Evolutionary conservation across 1,284 basidiomycete genomes (phyloP).

Genomic region (Puccinia horiana): DNA sequence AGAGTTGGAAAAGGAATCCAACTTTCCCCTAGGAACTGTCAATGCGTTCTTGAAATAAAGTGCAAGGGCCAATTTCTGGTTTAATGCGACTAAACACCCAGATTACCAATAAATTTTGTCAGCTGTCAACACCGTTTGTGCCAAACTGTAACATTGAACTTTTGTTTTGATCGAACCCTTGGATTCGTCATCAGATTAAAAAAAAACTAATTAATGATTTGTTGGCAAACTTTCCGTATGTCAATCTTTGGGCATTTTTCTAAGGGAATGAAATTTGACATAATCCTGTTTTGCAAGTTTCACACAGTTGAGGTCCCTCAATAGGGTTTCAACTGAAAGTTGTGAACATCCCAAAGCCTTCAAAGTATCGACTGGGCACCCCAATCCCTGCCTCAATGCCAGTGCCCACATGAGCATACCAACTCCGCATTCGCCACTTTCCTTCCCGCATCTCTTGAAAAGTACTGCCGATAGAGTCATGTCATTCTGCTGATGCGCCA

Average conservation of each 20-base stretch:
- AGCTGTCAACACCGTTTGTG: too few species aligned
- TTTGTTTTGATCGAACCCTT: too few species aligned
- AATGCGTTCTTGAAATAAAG: too few species aligned
- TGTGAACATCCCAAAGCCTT: constrained; percentile 44
- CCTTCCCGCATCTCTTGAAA: constrained; percentile 34
- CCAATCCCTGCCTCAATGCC: constrained; percentile 43
- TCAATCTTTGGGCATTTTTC: constrained; percentile 1
- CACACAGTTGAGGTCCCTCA: constrained; percentile 11
- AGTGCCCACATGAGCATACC: constrained; percentile 49
- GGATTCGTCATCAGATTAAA: too few species aligned
- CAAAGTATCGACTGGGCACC: constrained; percentile 33
- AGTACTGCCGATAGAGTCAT: constrained; percentile 32
- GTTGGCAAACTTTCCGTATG: too few species aligned
- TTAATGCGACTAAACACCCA: too few species aligned
- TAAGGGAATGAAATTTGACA: constrained; percentile 1
- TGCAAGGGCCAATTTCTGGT: too few species aligned
- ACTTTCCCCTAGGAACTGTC: too few species aligned
- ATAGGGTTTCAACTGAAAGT: constrained; percentile 33
- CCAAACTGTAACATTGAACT: too few species aligned
- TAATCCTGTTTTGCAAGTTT: constrained; percentile 32
- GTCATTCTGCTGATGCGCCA: constrained; percentile 44
- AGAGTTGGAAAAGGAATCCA: too few species aligned
- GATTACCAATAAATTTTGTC: too few species aligned
- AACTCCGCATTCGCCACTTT: constrained; percentile 35
- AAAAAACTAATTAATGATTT: too few species aligned